A percentile compares a stretch with the other conserved stretches of the same genome.
Evolutionary conservation across 129 eudicot genomes (phyloP).

Genomic region (Ambrosia artemisiifolia): DNA sequence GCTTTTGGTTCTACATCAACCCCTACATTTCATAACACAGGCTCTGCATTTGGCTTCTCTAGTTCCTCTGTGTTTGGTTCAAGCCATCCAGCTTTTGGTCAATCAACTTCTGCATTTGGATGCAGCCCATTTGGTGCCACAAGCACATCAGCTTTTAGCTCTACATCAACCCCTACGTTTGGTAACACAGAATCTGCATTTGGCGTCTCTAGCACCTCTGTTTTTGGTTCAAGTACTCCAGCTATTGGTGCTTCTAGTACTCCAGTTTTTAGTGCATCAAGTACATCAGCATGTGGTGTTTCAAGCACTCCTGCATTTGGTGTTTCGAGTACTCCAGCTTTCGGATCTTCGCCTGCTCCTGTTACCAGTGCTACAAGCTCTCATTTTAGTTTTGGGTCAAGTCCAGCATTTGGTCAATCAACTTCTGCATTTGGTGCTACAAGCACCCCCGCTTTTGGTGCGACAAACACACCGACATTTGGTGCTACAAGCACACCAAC

Average conservation of each 20-base stretch:
- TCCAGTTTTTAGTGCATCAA: conserved; percentile 46
- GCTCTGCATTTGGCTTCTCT: conserved; percentile 42
- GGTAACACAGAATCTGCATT: conserved; percentile 51
- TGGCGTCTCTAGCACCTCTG: conserved; percentile 41
- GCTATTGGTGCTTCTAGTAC: conserved; percentile 51
- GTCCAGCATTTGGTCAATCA: conserved; percentile 70
- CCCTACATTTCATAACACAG: conserved; percentile 39
- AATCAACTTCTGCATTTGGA: conserved; percentile 60
- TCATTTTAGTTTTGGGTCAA: conserved; percentile 60
- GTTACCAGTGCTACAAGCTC: conserved; percentile 58
- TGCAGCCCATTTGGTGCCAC: conserved; percentile 58
- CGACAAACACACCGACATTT: conserved; percentile 15
- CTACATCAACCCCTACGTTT: conserved; percentile 45
- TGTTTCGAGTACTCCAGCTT: conserved; percentile 40
- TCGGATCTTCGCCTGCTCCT: conserved; percentile 47
- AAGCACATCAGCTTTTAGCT: conserved; percentile 61
- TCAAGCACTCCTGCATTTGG: conserved; percentile 60
- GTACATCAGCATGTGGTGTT: conserved; percentile 51
- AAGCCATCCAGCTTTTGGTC: conserved; percentile 34
- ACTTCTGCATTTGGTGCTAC: conserved; percentile 29
- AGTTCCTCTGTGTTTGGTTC: neutral
- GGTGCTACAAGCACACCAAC: conserved; percentile 19
- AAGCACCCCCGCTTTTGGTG: conserved; percentile 44
- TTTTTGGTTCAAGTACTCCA: conserved; percentile 59
- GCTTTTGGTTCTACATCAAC: conserved; percentile 40